Percentiles rank a stretch among this genome's conserved stretches.
Conservation (phyloP, 2,329 filamentous ascomycete genomes). For the Exutisphaerella laricina region DNA sequence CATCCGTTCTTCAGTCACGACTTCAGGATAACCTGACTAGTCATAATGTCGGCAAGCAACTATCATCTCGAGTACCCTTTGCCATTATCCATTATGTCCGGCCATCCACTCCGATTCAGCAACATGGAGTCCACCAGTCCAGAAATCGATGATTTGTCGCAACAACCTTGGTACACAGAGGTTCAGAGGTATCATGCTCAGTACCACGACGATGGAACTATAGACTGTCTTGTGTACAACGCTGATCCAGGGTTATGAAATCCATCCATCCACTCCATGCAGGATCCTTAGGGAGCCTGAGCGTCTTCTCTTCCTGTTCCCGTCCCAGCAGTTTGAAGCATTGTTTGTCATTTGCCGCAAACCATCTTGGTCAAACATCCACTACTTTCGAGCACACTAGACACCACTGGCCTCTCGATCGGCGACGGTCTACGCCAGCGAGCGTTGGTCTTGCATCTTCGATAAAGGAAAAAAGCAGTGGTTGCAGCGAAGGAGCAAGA, state of each 20-base stretch:
- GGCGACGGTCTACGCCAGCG: slow-evolving; percentile 6
- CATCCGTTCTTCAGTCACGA: background rate
- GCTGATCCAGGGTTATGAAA: background rate
- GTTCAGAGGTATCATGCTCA: background rate
- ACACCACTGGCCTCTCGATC: background rate
- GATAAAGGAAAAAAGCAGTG: slow-evolving; percentile 6
- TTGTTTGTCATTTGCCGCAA: background rate
- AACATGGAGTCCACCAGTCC: background rate
- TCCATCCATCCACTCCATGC: background rate
- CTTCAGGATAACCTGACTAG: background rate
- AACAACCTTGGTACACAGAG: background rate
- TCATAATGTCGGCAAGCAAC: no score
- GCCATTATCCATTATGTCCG: background rate
- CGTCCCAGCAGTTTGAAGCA: background rate
- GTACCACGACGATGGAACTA: background rate
- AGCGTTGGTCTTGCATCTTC: slow-evolving; percentile 10
- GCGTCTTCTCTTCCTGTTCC: slow-evolving; percentile 2
- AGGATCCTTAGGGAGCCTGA: slow-evolving; percentile 7
- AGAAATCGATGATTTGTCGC: background rate
- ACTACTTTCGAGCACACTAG: background rate
- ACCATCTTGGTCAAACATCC: background rate
- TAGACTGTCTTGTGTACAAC: background rate
- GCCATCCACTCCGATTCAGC: background rate
- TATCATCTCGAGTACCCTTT: no score
- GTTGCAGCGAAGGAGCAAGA: slow-evolving; percentile 6